A percentile compares a stretch with the other conserved stretches of the same genome.
Evolutionary conservation across 306 rosid genomes (phyloP).

Genomic region (Spatholobus suberectus): DNA sequence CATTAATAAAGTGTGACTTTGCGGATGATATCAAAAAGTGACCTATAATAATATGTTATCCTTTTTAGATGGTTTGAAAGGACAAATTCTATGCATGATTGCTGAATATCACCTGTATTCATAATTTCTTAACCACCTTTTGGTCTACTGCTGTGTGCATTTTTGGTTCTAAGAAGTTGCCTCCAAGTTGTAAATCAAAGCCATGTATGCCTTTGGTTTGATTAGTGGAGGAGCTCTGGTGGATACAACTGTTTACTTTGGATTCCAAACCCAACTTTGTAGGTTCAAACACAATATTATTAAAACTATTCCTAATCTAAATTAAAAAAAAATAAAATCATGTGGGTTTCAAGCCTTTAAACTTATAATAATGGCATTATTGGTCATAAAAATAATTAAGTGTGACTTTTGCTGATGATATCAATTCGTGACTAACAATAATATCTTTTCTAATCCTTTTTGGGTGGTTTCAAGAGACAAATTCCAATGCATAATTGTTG

Average conservation of each 20-base stretch:
- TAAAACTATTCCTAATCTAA: conserved; percentile 17
- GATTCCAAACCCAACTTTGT: conserved; percentile 34
- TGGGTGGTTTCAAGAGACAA: conserved; percentile 26
- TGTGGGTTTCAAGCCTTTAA: background rate
- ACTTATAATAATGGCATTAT: conserved; percentile 43
- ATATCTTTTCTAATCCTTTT: background rate
- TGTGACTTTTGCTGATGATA: conserved; percentile 12
- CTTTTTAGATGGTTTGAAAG: conserved; percentile 32
- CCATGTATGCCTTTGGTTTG: background rate
- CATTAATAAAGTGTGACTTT: conserved; percentile 12
- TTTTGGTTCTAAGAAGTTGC: conserved; percentile 26
- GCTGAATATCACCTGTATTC: conserved; percentile 11
- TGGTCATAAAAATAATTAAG: background rate
- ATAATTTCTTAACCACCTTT: conserved; percentile 1
- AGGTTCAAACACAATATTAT: background rate
- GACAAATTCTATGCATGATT: conserved; percentile 31
- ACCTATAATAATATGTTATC: background rate
- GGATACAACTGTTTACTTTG: conserved; percentile 32
- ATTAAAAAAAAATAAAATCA: conserved; percentile 3
- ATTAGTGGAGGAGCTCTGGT: conserved; percentile 1
- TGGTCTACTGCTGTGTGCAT: conserved; percentile 8
- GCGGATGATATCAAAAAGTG: background rate
- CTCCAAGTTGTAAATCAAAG: conserved; percentile 27
- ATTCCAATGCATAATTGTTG: background rate
- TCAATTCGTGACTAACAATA: background rate